Base-by-base conservation (phyloP, 164 flowering plant genomes). In the Warburgia ugandensis region DNA sequence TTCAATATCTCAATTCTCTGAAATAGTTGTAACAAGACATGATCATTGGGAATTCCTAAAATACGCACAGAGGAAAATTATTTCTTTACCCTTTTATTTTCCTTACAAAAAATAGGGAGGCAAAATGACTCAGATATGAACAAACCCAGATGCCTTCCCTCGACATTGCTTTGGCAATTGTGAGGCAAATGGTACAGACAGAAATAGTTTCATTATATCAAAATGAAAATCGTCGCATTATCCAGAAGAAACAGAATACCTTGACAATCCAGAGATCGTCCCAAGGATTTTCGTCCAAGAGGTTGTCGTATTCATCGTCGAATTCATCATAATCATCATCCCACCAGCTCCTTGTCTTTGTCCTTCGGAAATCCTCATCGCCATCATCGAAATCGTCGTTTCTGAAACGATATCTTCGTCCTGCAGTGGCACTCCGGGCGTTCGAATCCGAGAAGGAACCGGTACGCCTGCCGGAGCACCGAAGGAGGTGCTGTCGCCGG, bases 211-310 rank as follows among this genome's bases (percentile, higher is more conserved):
- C 49, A n/a, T 27, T 45, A 6, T 45, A n/a, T 28, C 20, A 35
- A 32, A 20, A 16, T 19, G 19, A 19, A 48, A 12, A 10, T 27
- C 10, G 17, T n/a, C 25, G 29, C 29, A 10, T 48, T 8, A 19
- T 30, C 31, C 37, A 29, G 25, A 27, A 14, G 36, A 29, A 31
- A 30, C 26, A 21, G n/a, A 48, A 16, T 38, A 79, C 84, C 89
- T 82, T 79, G 51, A 79, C 38, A 56, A 79, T 64, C 83, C 78
- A 75, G 26, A 82, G 7, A 48, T 45, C 60, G 39, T 79, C 81
- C 57, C 47, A 54, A 4, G 37, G 38, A 16, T 40, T 26, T n/a
- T 54, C 39, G 2, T 42, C 57, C 9, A 19, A 77, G 29, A 47
- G 29, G 61, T 59, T 76, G 23, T 28, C 11, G 17, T 70, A 30